These are phyloP conservation scores for Saturnispora zaruensis DNA, from an alignment of 805 yeast species.

Conservation along the genomic window DNA sequence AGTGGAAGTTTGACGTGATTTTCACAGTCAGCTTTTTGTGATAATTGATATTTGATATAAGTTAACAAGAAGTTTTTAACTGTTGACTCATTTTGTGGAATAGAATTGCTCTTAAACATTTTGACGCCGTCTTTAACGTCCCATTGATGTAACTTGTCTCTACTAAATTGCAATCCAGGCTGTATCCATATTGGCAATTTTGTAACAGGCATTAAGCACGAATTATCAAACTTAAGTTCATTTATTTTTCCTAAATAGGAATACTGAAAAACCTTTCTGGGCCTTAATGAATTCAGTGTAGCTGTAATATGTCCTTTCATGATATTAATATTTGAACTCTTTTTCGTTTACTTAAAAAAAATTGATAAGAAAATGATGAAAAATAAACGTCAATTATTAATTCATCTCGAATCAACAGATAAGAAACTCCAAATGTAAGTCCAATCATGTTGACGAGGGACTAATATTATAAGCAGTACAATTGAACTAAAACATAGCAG, in stretches of 20 bases:
- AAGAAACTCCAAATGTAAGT: too few relatives aligned
- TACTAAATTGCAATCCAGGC: not conserved
- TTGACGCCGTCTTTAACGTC: not conserved
- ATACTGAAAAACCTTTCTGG: not conserved
- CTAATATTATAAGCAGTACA: too few relatives aligned
- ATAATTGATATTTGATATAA: slow-evolving; percentile 7
- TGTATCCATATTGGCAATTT: slow-evolving; percentile 5
- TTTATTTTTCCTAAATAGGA: not conserved
- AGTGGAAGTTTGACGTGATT: slow-evolving; percentile 1
- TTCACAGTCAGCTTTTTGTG: not conserved
- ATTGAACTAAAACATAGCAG: too few relatives aligned
- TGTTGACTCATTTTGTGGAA: slow-evolving; percentile 2
- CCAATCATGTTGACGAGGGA: too few relatives aligned
- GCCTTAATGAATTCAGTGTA: not conserved
- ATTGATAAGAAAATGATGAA: not conserved
- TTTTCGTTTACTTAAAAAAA: not conserved
- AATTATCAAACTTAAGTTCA: not conserved
- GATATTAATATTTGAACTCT: not conserved
- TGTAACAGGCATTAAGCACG: not conserved
- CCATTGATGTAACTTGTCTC: not conserved
- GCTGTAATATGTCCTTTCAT: not conserved
- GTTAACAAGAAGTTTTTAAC: slow-evolving; percentile 6
- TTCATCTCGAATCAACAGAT: too few relatives aligned
- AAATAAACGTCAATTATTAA: too few relatives aligned
- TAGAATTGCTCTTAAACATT: not conserved